Evolutionary conservation across 768 basidiomycete genomes (phyloP), one percentile per base, ranked within the genome.

Genomic region (Kwoniella sp.): DNA sequence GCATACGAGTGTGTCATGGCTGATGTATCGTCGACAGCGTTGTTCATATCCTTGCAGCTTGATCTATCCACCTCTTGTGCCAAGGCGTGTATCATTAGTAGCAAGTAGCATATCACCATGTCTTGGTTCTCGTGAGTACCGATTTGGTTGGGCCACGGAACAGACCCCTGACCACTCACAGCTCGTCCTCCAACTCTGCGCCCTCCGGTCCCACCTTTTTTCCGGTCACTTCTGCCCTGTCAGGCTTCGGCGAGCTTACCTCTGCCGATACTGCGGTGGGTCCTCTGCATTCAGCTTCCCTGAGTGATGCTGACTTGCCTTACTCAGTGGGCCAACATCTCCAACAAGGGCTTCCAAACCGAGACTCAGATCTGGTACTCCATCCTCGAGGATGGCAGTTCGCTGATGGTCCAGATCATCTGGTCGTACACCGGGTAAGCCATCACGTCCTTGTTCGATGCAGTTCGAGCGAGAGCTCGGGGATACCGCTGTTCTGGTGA

Each of bases 331-430:
- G 70, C 82, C 26, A 89, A 87, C 73, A 78, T 83, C 0, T 75
- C 62, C 38, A 79, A 83, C 42, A 69, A 67, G 40, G 89, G 92
- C 1, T 93, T 98, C 72, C 80, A 82, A 22, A 86, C 90, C 0
- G 95, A 98, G 74, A 95, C 93, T 0, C 89, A 95, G 70, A 79
- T 73, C 0, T 98, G 85, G 77, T 99, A 99, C 75, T 78, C 84
- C 38, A 80, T 86, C 62, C 78, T 87, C 7, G 82, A 84, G 29
- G 88, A 92, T 77, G 92, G 90, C 5, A 81, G 80, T 14, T 80
- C 81, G 46, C 56, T 91, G 56, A 84, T 86, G 82, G 84, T 81
- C 67, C 89, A 91, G 75, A 79, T 91, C 47, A 90, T 92, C 63
- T 86, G 91, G 77, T 89, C 88, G 1, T 79, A 86, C 25, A 81